Evolutionary conservation across 805 yeast species (phyloP).

Genomic region (Ogataea corticis): DNA sequence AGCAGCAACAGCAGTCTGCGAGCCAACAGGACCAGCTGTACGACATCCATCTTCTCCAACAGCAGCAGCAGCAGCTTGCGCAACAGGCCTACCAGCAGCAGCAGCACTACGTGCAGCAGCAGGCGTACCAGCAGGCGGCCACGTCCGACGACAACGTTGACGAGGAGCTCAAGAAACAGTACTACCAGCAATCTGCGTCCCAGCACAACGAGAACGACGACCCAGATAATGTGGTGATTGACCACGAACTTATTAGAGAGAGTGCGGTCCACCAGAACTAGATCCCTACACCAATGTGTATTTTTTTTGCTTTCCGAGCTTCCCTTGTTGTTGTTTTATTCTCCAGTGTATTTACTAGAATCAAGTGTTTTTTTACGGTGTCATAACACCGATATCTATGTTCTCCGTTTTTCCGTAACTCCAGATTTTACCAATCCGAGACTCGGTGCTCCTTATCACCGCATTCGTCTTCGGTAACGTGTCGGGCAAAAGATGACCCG

Average conservation of each 20-base stretch:
- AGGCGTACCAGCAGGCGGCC: slow-evolving; percentile 4
- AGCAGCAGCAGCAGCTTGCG: slow-evolving; percentile 20
- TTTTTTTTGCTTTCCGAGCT: too few species aligned
- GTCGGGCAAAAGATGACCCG: neutral
- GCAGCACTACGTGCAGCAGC: slow-evolving; percentile 12
- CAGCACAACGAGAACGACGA: slow-evolving; percentile 7
- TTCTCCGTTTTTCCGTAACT: neutral
- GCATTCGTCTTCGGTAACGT: too few species aligned
- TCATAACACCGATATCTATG: neutral
- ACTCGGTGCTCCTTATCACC: too few species aligned
- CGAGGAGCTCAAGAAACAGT: slow-evolving; percentile 22
- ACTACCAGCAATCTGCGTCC: slow-evolving; percentile 9
- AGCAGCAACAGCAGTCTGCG: slow-evolving; percentile 7
- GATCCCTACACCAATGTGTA: neutral
- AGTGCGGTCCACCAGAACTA: slow-evolving; percentile 7
- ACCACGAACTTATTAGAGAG: slow-evolving; percentile 14
- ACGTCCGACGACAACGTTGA: slow-evolving; percentile 25
- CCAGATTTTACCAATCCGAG: too few species aligned
- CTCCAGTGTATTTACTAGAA: neutral
- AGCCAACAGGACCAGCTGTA: slow-evolving; percentile 19
- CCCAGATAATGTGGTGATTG: slow-evolving; percentile 13
- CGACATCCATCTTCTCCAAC: slow-evolving; percentile 20
- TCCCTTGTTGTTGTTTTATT: neutral
- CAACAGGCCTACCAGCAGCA: slow-evolving; percentile 17
- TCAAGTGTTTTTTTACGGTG: neutral